phyloP scores from a whole-genome alignment of 228 moss, liverwort and hornwort genomes.

The Sphagnum magellanicum region DNA sequence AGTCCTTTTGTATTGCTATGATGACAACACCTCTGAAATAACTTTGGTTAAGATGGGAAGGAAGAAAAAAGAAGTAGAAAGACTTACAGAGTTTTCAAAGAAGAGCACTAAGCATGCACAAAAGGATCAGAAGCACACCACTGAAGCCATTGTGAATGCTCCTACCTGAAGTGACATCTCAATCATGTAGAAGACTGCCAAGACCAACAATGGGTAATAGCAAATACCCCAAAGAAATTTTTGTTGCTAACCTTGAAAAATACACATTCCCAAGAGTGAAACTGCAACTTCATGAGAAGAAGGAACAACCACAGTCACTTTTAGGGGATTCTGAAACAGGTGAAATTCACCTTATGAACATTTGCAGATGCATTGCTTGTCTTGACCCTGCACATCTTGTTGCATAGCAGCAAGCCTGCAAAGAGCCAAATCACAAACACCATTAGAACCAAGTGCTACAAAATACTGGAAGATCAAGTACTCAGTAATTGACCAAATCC shows the following conservation, averaged over 20 bases:
- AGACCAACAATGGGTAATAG: no score
- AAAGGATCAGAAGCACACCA: conserved; percentile 65
- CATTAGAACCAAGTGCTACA: background rate
- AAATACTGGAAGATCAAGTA: background rate
- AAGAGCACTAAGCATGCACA: conserved; percentile 72
- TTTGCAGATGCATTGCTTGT: conserved; percentile 66
- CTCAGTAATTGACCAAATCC: no score
- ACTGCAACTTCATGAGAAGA: no score
- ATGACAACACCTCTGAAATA: no score
- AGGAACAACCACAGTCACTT: background rate
- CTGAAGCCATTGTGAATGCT: conserved; percentile 50
- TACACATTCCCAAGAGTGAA: background rate
- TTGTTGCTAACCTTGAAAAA: background rate
- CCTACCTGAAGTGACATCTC: conserved; percentile 35
- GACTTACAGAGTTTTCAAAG: conserved; percentile 75
- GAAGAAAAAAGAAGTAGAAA: background rate
- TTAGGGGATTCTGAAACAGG: background rate
- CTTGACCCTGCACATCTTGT: conserved; percentile 80
- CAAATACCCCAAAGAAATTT: no score
- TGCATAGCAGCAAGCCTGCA: conserved; percentile 62
- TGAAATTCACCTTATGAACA: conserved; percentile 50
- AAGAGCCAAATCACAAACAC: conserved; percentile 5
- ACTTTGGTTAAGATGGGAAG: no score
- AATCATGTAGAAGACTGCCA: background rate
- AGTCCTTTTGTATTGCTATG: no score